phyloP scores from a whole-genome alignment of 306 rosid species.

The Arachis hypogaea region DNA sequence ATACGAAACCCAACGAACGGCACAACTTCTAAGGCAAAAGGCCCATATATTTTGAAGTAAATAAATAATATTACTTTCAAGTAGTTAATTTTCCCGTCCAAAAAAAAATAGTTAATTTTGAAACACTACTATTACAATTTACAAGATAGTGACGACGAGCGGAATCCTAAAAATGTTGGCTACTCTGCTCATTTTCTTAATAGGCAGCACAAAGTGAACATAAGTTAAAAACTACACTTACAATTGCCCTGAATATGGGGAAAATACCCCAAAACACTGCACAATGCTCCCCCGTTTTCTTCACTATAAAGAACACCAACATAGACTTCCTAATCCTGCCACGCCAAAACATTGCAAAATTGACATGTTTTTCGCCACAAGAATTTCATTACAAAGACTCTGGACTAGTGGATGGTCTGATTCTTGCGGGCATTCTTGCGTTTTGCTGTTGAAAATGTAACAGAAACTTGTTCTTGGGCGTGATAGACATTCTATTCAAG shows the following conservation, averaged over 20 bases:
- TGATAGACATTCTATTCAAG: conserved; percentile 67
- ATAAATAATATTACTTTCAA: too few relatives aligned
- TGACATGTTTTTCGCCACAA: background rate
- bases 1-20: too few relatives aligned
- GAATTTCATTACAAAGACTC: conserved; percentile 37
- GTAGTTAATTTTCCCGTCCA: too few relatives aligned
- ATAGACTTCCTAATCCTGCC: background rate
- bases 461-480: conserved; percentile 51
- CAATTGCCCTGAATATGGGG: background rate
- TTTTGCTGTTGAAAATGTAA: conserved; percentile 1
- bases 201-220: too few relatives aligned
- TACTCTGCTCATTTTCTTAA: too few relatives aligned
- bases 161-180: too few relatives aligned
- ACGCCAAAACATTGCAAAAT: background rate
- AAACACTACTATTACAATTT: too few relatives aligned
- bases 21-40: too few relatives aligned
- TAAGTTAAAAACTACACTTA: background rate
- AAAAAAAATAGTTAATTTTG: too few relatives aligned
- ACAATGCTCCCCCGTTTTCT: background rate
- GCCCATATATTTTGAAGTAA: too few relatives aligned
- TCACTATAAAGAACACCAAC: background rate
- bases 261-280: background rate
- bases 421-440: conserved; percentile 56
- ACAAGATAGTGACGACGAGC: too few relatives aligned
- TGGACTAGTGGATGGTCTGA: conserved; percentile 71